Evolutionary conservation across 73 alveolate species (phyloP), one percentile per base, ranked within the genome.

Genomic region (Stentor coeruleus): DNA sequence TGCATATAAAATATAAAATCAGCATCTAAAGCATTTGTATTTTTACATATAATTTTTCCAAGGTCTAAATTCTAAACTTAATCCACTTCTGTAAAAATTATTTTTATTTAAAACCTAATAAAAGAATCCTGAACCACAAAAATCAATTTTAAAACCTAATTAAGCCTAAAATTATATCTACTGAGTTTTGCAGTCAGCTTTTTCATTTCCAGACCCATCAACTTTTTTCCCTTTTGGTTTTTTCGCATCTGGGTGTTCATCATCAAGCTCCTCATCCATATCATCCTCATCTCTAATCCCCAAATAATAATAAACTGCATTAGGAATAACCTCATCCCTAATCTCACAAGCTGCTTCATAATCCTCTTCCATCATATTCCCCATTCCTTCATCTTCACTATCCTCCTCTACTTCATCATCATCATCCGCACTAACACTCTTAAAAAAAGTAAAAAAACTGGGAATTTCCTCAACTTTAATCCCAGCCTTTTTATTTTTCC

Each of bases 141-240:
- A n/a, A n/a, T n/a, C n/a, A n/a, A n/a, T n/a, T n/a, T n/a, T n/a
- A n/a, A n/a, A n/a, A n/a, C n/a, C n/a, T n/a, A n/a, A n/a, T n/a
- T n/a, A n/a, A n/a, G n/a, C n/a, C n/a, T n/a, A n/a, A 57, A 57
- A 20, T 57, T 57, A 57, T 57, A 20, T 57, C 37, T 66, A 66
- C 39, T 66, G 79, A 1, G n/a, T 37, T 2, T 66, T 0, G 39
- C 79, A 66, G n/a, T 66, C 79, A 20, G n/a, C 40, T 2, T 66
- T 66, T 33, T 66, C 79, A 20, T 20, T 20, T 66, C 79, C 79
- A 1, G 79, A 66, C 42, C 79, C 79, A 66, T 66, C 79, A 66
- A 66, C 79, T 66, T 66, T 66, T 33, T 20, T 31, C 14, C 37
- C 39, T 0, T 20, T 20, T 26, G 79, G 79, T 33, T 66, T 66